phyloP scores from a whole-genome alignment of 140 eudicot genomes.

The Ambrosia hybrid region DNA sequence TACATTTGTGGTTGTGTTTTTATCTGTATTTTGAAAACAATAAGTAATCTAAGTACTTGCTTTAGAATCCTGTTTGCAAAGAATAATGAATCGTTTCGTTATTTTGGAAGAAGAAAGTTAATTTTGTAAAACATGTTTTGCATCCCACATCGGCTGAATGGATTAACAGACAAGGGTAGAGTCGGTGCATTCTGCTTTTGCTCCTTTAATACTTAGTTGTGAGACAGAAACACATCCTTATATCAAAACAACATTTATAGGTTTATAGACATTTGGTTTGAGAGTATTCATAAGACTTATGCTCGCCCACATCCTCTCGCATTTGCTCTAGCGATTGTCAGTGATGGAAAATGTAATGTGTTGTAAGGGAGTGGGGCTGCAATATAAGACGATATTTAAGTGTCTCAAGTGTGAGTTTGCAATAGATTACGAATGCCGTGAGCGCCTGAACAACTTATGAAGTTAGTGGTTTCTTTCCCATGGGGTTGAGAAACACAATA shows the following conservation, averaged over 20 bases:
- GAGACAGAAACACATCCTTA: not conserved
- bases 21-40: not conserved
- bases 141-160: constrained; percentile 12
- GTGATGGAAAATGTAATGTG: not conserved
- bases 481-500: too few relatives aligned
- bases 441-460: too few relatives aligned
- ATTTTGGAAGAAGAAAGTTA: not conserved
- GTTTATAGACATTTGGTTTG: not conserved
- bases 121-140: not conserved
- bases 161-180: not conserved
- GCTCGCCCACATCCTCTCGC: constrained; percentile 9
- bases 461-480: too few relatives aligned
- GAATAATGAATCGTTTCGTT: not conserved
- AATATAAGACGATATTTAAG: not conserved
- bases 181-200: not conserved
- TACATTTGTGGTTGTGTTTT: constrained; percentile 10
- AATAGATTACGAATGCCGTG: not conserved
- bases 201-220: not conserved
- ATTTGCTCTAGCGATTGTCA: not conserved
- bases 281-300: not conserved
- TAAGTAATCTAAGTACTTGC: not conserved
- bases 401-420: not conserved
- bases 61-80: not conserved
- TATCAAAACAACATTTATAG: not conserved
- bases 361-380: not conserved